phyloP scores from a whole-genome alignment of 2,329 filamentous ascomycete species.

The Ophiocordyceps camponoti-leonardi region DNA sequence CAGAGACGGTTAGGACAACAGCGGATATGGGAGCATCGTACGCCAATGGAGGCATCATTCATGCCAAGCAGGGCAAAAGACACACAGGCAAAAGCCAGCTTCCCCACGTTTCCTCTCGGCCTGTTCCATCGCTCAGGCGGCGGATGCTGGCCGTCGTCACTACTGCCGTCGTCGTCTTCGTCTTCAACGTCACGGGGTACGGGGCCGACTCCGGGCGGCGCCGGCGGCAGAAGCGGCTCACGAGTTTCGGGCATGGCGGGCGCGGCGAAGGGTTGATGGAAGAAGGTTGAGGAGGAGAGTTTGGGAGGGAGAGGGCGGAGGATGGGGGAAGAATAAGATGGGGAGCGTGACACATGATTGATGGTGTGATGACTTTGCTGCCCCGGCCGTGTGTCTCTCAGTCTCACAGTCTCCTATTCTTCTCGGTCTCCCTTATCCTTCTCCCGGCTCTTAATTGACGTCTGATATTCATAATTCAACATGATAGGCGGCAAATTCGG shows the following conservation, averaged over 20 bases:
- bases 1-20: neutral
- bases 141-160: conserved; percentile 3
- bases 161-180: neutral
- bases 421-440: too few relatives aligned
- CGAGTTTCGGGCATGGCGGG: neutral
- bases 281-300: neutral
- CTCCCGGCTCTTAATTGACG: too few relatives aligned
- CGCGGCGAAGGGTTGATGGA: neutral
- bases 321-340: neutral
- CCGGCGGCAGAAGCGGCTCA: neutral
- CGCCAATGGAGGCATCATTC: conserved; percentile 45
- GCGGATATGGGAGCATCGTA: conserved; percentile 11
- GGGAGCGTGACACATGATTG: too few relatives aligned
- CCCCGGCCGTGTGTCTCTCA: too few relatives aligned
- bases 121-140: conserved; percentile 18
- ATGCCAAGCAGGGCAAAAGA: conserved; percentile 43
- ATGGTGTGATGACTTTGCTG: too few relatives aligned
- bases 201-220: neutral
- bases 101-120: conserved; percentile 14
- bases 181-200: neutral
- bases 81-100: conserved; percentile 29
- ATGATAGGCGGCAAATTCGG: too few relatives aligned
- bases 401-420: too few relatives aligned
- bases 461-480: too few relatives aligned
- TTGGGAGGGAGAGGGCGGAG: neutral